A percentile compares a stretch with the other conserved stretches of the same genome.
phyloP scores from a whole-genome alignment of 2,329 filamentous ascomycete species.

The Magnaporthiopsis rhizophila region DNA sequence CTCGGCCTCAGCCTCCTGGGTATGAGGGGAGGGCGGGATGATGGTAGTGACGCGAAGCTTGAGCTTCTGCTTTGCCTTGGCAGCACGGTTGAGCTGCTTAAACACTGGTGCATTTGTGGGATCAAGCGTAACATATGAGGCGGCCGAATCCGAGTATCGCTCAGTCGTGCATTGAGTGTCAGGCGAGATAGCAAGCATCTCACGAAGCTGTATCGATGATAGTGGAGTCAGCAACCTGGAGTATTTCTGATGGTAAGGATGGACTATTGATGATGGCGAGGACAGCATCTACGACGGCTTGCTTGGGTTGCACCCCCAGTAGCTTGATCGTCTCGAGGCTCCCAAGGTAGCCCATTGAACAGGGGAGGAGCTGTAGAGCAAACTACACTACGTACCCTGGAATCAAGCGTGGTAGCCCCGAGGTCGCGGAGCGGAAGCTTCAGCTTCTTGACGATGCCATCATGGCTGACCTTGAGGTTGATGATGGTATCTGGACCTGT shows the following conservation, averaged over 20 bases:
- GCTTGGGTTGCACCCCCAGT: neutral
- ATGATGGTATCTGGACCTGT: conserved; percentile 60
- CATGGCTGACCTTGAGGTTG: conserved; percentile 75
- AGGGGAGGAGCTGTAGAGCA: neutral
- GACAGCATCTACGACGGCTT: too few relatives aligned
- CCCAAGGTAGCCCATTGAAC: neutral
- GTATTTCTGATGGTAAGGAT: too few relatives aligned
- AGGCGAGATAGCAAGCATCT: conserved; percentile 55
- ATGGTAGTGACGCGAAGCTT: conserved; percentile 64
- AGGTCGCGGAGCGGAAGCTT: conserved; percentile 87
- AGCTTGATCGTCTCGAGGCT: neutral
- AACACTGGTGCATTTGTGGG: conserved; percentile 72
- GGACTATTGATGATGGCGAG: neutral
- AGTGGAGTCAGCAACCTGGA: neutral
- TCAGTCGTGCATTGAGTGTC: conserved; percentile 65
- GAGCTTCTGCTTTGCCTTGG: conserved; percentile 96
- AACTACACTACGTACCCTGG: conserved; percentile 62
- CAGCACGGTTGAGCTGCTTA: conserved; percentile 93
- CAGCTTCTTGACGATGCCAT: conserved; percentile 70
- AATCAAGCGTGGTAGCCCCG: conserved; percentile 62
- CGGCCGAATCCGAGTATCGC: conserved; percentile 91
- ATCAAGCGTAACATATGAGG: conserved; percentile 71
- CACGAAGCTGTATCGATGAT: conserved; percentile 53
- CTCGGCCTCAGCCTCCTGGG: conserved; percentile 6
- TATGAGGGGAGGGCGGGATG: neutral